Percentiles rank a stretch among this genome's conserved stretches.
phyloP scores from a whole-genome alignment of 805 yeast species.

The Zygotorulaspora florentina region DNA sequence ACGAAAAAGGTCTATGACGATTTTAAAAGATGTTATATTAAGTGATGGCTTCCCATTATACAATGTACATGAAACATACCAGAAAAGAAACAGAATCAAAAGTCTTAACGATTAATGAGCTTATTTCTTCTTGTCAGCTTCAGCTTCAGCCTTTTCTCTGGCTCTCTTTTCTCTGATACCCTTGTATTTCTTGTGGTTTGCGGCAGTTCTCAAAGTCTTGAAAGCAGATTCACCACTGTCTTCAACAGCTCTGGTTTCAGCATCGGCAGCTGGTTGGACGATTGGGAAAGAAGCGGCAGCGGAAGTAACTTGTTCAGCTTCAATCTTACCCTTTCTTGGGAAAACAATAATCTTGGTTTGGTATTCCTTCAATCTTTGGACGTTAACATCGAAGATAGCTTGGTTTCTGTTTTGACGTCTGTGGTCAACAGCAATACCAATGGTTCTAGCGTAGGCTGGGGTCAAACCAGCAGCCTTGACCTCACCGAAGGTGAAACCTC shows the following conservation, averaged over 20 bases:
- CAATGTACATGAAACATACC: constrained; percentile 30
- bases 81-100: constrained; percentile 16
- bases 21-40: constrained; percentile 22
- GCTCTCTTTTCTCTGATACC: constrained; percentile 99
- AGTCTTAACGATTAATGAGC: constrained; percentile 13
- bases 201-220: constrained; percentile 93
- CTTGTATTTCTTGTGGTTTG: constrained; percentile 87
- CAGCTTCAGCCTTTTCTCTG: constrained; percentile 96
- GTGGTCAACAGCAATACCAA: constrained; percentile 99
- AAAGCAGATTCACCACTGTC: constrained; percentile 74
- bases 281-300: constrained; percentile 87
- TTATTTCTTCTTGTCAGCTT: constrained; percentile 98
- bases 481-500: constrained; percentile 98
- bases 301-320: constrained; percentile 70
- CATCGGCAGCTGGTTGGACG: constrained; percentile 67
- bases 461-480: constrained; percentile 95
- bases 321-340: constrained; percentile 87
- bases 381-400: constrained; percentile 92
- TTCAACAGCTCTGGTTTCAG: constrained; percentile 84
- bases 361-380: constrained; percentile 95
- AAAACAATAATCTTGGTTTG: constrained; percentile 91
- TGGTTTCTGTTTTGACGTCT: constrained; percentile 98
- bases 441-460: constrained; percentile 93
- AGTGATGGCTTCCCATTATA: constrained; percentile 35
- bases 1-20: constrained; percentile 1